Percentiles rank a stretch among this genome's conserved stretches.
Conservation (phyloP, 495 filamentous ascomycete species). For the Paragyromitra xinjiangensis region DNA sequence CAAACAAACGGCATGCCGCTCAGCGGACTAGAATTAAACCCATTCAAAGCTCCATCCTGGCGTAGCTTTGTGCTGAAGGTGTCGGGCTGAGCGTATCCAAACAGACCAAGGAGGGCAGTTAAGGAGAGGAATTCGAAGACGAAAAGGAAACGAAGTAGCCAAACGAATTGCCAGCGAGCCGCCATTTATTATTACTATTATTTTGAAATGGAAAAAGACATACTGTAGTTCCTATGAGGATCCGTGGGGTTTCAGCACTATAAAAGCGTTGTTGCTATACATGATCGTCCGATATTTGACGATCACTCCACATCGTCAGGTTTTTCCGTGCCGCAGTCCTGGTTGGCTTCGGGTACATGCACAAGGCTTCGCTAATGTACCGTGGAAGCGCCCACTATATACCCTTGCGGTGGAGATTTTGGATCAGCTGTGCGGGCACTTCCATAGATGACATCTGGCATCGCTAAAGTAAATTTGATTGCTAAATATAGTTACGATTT, state of each 20-base stretch:
- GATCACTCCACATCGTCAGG: not conserved
- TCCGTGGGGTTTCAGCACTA: not conserved
- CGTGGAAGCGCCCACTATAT: not conserved
- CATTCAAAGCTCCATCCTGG: conserved; percentile 6
- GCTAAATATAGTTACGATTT: not conserved
- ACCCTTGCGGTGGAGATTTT: not conserved
- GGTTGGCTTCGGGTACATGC: not conserved
- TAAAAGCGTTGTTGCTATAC: not conserved
- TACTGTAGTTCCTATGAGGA: not conserved
- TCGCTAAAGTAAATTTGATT: not conserved
- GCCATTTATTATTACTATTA: conserved; percentile 17
- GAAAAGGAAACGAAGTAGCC: conserved; percentile 12
- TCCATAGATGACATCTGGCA: not conserved
- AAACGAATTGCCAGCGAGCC: conserved; percentile 3
- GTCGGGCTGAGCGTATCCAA: conserved; percentile 30
- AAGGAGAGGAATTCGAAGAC: conserved; percentile 18
- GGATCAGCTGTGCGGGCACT: not conserved
- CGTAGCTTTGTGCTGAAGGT: conserved; percentile 24
- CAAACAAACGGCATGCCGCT: conserved; percentile 14
- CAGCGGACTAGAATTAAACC: conserved; percentile 25
- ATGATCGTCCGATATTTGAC: not conserved
- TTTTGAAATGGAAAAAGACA: not conserved
- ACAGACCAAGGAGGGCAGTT: conserved; percentile 29
- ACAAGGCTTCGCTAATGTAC: not conserved
- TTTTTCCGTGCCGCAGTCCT: not conserved